Evolutionary conservation across 208 protist genomes (phyloP).

Genomic region (Porcisia hertigi): DNA sequence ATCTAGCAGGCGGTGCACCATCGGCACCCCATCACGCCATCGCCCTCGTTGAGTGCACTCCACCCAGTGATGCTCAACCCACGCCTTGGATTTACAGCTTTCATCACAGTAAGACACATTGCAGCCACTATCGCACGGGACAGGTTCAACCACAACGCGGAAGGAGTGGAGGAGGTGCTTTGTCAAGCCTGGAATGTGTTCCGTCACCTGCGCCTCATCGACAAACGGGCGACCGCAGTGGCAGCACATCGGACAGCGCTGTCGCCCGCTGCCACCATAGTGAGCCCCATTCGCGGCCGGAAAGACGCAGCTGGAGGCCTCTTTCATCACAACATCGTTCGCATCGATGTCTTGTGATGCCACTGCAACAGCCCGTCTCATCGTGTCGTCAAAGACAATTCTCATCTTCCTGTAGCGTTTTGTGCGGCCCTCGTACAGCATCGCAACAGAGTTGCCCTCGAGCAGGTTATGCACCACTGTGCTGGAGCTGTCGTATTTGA

Average conservation of each 20-base stretch:
- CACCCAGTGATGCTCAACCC: constrained; percentile 76
- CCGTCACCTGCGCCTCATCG: constrained; percentile 31
- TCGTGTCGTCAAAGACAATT: constrained; percentile 38
- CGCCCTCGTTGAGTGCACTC: constrained; percentile 63
- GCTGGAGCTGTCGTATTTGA: constrained; percentile 48
- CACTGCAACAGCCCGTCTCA: constrained; percentile 32
- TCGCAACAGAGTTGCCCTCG: constrained; percentile 58
- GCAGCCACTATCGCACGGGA: constrained; percentile 63
- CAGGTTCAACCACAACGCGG: constrained; percentile 30
- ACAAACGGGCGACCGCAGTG: constrained; percentile 62
- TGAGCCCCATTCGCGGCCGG: constrained; percentile 19
- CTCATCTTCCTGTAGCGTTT: constrained; percentile 42
- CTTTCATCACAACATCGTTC: constrained; percentile 41
- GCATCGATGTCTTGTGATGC: constrained; percentile 28
- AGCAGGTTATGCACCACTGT: constrained; percentile 48
- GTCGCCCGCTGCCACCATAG: constrained; percentile 19
- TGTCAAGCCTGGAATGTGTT: constrained; percentile 37
- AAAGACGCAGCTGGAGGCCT: constrained; percentile 40
- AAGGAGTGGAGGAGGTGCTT: constrained; percentile 41
- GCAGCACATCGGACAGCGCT: constrained; percentile 39
- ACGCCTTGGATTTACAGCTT: constrained; percentile 64
- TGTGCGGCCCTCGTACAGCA: constrained; percentile 56
- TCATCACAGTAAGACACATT: constrained; percentile 69
- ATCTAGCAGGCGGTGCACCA: constrained; percentile 34
- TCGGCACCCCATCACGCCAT: constrained; percentile 52